Evolutionary conservation across 2,329 filamentous ascomycete species (phyloP).

Genomic region (Neofusicoccum laricinum): DNA sequence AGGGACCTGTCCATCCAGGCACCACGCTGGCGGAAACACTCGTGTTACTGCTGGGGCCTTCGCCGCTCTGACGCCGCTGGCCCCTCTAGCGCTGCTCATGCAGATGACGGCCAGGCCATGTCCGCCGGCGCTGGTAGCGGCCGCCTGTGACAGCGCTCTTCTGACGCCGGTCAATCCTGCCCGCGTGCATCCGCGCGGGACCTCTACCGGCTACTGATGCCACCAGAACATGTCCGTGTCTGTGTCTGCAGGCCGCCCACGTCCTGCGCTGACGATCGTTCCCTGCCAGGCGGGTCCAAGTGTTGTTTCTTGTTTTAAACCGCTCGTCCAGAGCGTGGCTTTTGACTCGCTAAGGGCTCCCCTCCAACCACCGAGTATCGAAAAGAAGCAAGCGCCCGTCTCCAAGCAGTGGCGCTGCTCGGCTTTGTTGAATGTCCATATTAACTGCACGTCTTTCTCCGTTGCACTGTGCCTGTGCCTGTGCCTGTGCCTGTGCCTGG

Average conservation of each 20-base stretch:
- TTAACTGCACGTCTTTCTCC: not conserved
- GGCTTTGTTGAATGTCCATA: not conserved
- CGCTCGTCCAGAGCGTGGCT: not conserved
- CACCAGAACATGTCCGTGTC: not conserved
- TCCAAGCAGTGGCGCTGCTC: not conserved
- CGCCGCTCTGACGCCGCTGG: not conserved
- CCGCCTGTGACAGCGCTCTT: not conserved
- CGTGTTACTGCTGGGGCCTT: not conserved
- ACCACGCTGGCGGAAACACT: not conserved
- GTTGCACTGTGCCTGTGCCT: not conserved
- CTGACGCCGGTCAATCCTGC: not conserved
- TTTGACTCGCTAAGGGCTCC: not conserved
- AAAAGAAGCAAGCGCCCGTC: not conserved
- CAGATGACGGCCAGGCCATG: not conserved
- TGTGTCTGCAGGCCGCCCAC: not conserved
- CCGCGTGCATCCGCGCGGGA: not conserved
- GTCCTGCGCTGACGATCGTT: not conserved
- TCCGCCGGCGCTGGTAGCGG: not conserved
- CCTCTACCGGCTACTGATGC: not conserved
- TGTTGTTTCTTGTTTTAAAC: not conserved
- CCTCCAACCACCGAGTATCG: not conserved
- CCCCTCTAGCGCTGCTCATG: not conserved
- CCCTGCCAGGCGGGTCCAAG: not conserved
- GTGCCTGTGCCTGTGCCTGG: not conserved
- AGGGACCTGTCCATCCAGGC: not conserved